phyloP scores from a whole-genome alignment of 257 asterid species.

The Ophiorrhiza pumila region DNA sequence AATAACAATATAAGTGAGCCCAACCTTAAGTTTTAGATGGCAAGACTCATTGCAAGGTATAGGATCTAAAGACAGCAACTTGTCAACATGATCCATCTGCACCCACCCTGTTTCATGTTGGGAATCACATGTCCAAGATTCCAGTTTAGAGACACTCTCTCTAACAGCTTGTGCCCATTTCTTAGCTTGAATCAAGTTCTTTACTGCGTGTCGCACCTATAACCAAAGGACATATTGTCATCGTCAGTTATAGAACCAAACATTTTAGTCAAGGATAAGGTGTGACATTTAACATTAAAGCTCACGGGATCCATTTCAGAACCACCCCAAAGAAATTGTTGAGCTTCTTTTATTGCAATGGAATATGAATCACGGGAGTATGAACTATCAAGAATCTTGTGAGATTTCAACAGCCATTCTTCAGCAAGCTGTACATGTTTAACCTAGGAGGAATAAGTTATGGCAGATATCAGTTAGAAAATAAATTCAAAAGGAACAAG shows the following conservation, averaged over 20 bases:
- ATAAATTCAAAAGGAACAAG: background rate
- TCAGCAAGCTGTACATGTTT: conserved; percentile 76
- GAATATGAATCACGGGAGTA: conserved; percentile 58
- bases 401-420: conserved; percentile 62
- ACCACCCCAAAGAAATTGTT: conserved; percentile 95
- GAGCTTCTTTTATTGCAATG: conserved; percentile 69
- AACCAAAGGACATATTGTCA: conserved; percentile 22
- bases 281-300: conserved; percentile 13
- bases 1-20: conserved; percentile 22
- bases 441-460: conserved; percentile 46
- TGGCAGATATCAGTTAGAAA: background rate
- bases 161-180: conserved; percentile 67
- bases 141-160: conserved; percentile 58
- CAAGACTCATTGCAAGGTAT: conserved; percentile 62
- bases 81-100: conserved; percentile 49
- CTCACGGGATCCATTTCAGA: conserved; percentile 88
- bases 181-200: conserved; percentile 59
- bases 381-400: conserved; percentile 59
- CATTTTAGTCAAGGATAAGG: conserved; percentile 13
- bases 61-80: conserved; percentile 50
- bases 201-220: conserved; percentile 68
- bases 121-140: conserved; percentile 46
- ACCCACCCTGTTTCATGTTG: conserved; percentile 40
- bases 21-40: conserved; percentile 62
- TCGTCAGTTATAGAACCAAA: conserved; percentile 22